Evolutionary conservation across 1,139 yeast genomes (phyloP), one percentile per base, ranked within the genome.

Genomic region (Yamadazyma kanchanaburiensis): DNA sequence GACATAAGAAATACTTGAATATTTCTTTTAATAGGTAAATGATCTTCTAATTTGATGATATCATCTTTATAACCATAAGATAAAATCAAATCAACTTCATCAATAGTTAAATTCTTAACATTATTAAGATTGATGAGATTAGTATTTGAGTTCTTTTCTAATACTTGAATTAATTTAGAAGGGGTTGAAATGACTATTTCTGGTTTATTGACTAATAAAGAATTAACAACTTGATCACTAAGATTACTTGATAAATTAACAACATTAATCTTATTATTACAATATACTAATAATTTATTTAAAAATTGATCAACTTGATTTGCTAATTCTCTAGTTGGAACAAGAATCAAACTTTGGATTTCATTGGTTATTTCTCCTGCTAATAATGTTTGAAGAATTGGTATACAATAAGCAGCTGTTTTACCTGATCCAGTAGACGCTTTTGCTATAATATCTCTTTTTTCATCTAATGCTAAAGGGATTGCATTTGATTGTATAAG

Each of bases 1-100:
- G 96, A 86, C 97, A 91, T 91, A 43, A 94, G 65, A 60, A 88
- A 89, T 2, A 94, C 81, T 60, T 94, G 98, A 44, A 87, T 64
- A 33, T 80, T 79, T 46, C 81, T 81, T 52, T 78, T 80, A 32
- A 80, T 68, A 9, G 94, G 91, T 40, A 87, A 61, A 40, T 63
- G 73, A 15, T 69, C 67, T 11, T 82, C 73, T 39, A 91, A 69
- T 43, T 74, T 74, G 33, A 70, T 60, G 42, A 94, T 67, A 58
- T 94, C 98, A 6, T 87, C 95, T 45, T 79, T 75, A 55, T 91
- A 87, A 12, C 98, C 99, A 55, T 85, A 94, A 3, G 95, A 82
- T 34, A 87, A 64, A 26, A 94, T 78, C 48, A 91, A 71, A 62
- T 94, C 99, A 12, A 94, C 97, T 58, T 94, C 99, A 63, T 94